Evolutionary conservation across 2,329 filamentous ascomycete species (phyloP).

Genomic region (Colletotrichum sp.): DNA sequence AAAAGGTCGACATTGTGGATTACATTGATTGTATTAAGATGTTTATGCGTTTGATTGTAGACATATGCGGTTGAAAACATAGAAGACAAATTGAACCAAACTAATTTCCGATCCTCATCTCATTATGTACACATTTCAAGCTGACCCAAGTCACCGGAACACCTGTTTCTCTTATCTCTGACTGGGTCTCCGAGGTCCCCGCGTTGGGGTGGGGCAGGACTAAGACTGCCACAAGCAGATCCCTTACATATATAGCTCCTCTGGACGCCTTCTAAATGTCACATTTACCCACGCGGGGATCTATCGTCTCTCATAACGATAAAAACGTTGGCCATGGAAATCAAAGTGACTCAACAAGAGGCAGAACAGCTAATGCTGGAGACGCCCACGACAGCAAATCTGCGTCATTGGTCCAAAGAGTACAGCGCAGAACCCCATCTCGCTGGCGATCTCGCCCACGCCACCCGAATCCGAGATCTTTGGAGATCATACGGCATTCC

Average conservation of each 20-base stretch:
- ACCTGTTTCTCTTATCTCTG: not conserved
- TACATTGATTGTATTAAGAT: not conserved
- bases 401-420: slow-evolving; percentile 24
- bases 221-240: not conserved
- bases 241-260: not conserved
- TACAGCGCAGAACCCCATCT: slow-evolving; percentile 25
- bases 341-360: slow-evolving; percentile 22
- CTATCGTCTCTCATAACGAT: not conserved
- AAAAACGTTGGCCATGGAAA: not conserved
- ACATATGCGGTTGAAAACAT: not conserved
- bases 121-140: not conserved
- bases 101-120: not conserved
- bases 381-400: slow-evolving; percentile 15
- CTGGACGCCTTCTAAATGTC: not conserved
- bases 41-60: not conserved
- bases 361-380: slow-evolving; percentile 24
- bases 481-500: slow-evolving; percentile 25
- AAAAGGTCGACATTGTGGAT: not conserved
- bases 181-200: not conserved
- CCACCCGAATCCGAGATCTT: slow-evolving; percentile 23
- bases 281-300: not conserved
- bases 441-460: slow-evolving; percentile 24
- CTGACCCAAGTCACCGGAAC: not conserved
- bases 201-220: not conserved
- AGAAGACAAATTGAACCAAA: not conserved